A percentile compares a stretch with the other conserved stretches of the same genome.
These are phyloP conservation scores for Phytopythium cucurbitacearum DNA, from an alignment of 352 stramenopile species.

Conservation along the genomic window DNA sequence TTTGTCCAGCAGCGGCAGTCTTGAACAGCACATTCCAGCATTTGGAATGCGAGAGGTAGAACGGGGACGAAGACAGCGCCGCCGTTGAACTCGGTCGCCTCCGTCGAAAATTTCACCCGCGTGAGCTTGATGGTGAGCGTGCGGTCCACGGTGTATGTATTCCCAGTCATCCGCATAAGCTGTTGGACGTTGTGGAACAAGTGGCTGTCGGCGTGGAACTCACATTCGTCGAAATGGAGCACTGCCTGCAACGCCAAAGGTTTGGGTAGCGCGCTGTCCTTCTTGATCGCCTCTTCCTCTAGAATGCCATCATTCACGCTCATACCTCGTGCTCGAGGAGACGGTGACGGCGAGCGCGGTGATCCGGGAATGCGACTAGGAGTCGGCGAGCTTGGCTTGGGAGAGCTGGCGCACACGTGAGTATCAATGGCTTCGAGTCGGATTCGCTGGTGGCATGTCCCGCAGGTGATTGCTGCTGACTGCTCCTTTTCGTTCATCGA, in stretches of 20 bases:
- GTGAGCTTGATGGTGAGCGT: conserved; percentile 27
- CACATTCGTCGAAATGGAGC: conserved; percentile 45
- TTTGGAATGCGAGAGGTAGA: conserved; percentile 60
- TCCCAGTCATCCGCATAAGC: conserved; percentile 11
- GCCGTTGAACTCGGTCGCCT: conserved; percentile 59
- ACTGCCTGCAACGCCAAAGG: conserved; percentile 23
- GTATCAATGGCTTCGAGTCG: conserved; percentile 47
- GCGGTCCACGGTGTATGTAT: conserved; percentile 5
- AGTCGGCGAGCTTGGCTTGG: too few relatives aligned
- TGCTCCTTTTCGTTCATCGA: conserved; percentile 54
- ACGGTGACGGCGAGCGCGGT: background rate
- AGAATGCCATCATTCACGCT: too few relatives aligned
- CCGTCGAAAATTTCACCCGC: conserved; percentile 45
- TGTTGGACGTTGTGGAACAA: conserved; percentile 30
- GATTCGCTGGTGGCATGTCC: conserved; percentile 55
- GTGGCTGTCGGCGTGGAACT: conserved; percentile 39
- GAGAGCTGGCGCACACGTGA: conserved; percentile 30
- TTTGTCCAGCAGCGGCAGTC: conserved; percentile 35
- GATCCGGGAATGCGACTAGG: too few relatives aligned
- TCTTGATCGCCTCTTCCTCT: background rate
- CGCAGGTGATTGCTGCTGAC: conserved; percentile 45
- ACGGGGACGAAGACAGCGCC: conserved; percentile 61
- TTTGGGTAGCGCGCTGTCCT: background rate
- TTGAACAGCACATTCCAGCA: conserved; percentile 64
- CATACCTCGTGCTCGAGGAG: too few relatives aligned